Percentiles rank a stretch among this genome's conserved stretches.
Evolutionary conservation across 1,284 basidiomycete species (phyloP).

Genomic region (Meripilus lineatus): DNA sequence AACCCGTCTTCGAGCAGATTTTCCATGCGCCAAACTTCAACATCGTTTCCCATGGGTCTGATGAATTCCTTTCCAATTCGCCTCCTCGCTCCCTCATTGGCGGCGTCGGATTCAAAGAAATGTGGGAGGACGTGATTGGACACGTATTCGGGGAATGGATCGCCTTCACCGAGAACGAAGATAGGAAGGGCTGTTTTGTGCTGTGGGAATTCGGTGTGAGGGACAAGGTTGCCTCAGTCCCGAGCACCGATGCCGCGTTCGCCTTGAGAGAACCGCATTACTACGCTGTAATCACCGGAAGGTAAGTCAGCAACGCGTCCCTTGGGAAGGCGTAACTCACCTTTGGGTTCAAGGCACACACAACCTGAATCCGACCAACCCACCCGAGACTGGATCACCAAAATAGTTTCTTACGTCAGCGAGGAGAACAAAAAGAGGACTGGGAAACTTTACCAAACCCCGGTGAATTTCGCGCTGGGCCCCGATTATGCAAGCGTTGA

Average conservation of each 20-base stretch:
- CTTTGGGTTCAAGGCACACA: not conserved
- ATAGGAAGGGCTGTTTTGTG: slow-evolving; percentile 15
- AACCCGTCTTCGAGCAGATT: slow-evolving; percentile 16
- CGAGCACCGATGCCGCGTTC: slow-evolving; percentile 15
- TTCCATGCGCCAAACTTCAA: slow-evolving; percentile 13
- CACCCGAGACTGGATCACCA: not conserved
- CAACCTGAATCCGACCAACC: slow-evolving; percentile 1
- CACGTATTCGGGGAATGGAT: slow-evolving; percentile 19
- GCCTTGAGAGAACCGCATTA: slow-evolving; percentile 17
- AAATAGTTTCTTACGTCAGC: slow-evolving; percentile 11
- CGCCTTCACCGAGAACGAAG: slow-evolving; percentile 18
- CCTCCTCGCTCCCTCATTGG: slow-evolving; percentile 18
- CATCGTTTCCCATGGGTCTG: slow-evolving; percentile 18
- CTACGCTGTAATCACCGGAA: slow-evolving; percentile 19
- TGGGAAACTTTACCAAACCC: slow-evolving; percentile 16
- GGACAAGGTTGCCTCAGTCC: slow-evolving; percentile 13
- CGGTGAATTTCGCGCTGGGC: slow-evolving; percentile 16
- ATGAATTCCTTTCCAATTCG: slow-evolving; percentile 13
- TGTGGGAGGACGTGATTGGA: slow-evolving; percentile 16
- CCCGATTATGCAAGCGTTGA: slow-evolving; percentile 16
- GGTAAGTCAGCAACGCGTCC: slow-evolving; percentile 10
- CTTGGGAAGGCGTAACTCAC: not conserved
- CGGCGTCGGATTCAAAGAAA: slow-evolving; percentile 18
- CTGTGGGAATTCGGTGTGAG: slow-evolving; percentile 20
- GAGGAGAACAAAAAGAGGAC: slow-evolving; percentile 16